These are phyloP conservation scores for Paspalum vaginatum DNA, from an alignment of 176 grass and related monocot species.

Conservation along the genomic window DNA sequence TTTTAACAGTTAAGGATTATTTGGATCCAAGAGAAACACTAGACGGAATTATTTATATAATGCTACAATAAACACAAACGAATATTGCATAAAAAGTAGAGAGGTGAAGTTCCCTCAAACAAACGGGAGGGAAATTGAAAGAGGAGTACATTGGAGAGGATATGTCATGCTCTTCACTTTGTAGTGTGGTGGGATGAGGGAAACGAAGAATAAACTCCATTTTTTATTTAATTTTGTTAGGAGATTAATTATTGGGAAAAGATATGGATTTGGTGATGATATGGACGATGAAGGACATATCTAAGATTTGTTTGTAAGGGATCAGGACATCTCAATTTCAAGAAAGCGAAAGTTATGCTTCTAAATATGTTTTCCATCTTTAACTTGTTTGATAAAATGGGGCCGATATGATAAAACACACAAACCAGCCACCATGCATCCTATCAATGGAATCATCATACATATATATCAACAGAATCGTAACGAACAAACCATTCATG, in stretches of 20 bases:
- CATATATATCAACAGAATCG: not conserved
- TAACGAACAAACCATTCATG: too few species aligned
- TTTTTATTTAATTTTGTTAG: not conserved
- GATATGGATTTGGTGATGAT: not conserved
- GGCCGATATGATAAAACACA: not conserved
- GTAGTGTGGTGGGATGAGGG: too few species aligned
- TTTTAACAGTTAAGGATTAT: too few species aligned
- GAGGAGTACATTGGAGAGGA: too few species aligned
- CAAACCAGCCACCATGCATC: not conserved
- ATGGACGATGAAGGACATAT: not conserved
- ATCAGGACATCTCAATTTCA: constrained; percentile 23
- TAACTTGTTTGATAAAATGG: not conserved
- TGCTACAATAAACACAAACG: not conserved
- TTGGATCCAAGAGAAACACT: too few species aligned
- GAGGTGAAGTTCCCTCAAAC: not conserved
- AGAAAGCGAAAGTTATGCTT: not conserved
- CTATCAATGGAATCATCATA: not conserved
- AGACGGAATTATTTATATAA: too few species aligned
- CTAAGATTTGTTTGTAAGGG: constrained; percentile 6
- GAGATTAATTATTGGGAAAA: not conserved
- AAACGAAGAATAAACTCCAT: constrained; percentile 2
- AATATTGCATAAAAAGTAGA: not conserved
- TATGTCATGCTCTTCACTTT: too few species aligned
- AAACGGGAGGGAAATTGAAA: too few species aligned
- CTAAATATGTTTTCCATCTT: not conserved